Conservation (phyloP, 73 alveolate species). For the Paramecium biaurelia region DNA sequence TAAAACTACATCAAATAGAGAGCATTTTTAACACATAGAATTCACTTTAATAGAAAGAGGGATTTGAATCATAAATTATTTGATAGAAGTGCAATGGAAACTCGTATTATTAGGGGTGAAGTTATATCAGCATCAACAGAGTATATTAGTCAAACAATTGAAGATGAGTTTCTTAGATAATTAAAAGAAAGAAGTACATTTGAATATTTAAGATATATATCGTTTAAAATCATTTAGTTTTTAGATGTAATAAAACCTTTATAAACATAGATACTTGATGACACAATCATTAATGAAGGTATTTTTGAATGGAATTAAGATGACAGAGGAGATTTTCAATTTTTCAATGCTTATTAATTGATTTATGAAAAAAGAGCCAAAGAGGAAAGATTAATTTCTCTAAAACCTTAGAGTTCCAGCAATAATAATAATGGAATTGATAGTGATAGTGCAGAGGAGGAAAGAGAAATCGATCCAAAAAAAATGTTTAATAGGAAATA, state of each 20-base stretch:
- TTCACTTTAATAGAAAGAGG: background rate
- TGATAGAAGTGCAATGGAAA: slow-evolving; percentile 21
- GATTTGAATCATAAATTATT: background rate
- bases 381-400: background rate
- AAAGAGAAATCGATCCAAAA: background rate
- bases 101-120: background rate
- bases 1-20: background rate
- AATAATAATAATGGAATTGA: background rate
- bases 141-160: background rate
- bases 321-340: background rate
- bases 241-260: background rate
- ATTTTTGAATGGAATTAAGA: slow-evolving; percentile 21
- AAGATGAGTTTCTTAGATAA: background rate
- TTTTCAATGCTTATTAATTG: background rate
- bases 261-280: background rate
- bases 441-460: background rate
- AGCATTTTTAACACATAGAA: background rate
- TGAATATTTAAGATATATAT: background rate
- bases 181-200: background rate
- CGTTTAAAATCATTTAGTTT: background rate
- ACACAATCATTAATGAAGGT: background rate
- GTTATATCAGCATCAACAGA: background rate
- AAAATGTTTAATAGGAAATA: background rate
- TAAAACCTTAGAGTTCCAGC: background rate
- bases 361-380: background rate